Evolutionary conservation across 2,329 filamentous ascomycete species (phyloP).

Genomic region (Didymosphaeria variabile): DNA sequence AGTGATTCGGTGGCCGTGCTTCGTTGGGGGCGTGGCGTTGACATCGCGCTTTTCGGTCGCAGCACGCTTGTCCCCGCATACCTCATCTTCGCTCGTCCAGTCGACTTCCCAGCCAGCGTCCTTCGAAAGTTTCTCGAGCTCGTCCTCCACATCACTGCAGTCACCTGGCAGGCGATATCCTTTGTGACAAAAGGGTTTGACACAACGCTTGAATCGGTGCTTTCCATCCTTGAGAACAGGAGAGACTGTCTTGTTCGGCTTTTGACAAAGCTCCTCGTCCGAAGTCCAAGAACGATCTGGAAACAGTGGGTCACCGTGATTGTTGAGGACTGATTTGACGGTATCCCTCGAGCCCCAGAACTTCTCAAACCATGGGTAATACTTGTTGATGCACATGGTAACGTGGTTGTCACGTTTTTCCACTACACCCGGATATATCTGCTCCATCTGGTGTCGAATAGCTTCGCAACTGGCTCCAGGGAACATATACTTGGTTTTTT

Average conservation of each 20-base stretch:
- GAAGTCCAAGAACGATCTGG: constrained; percentile 1
- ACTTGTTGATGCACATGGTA: constrained; percentile 1
- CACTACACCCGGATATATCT: constrained; percentile 3
- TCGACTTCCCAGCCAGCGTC: constrained; percentile 4
- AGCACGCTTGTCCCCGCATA: background rate
- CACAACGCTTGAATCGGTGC: background rate
- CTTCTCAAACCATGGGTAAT: background rate
- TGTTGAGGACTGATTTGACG: background rate
- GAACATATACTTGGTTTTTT: constrained; percentile 9
- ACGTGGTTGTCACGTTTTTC: background rate
- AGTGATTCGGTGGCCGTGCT: background rate
- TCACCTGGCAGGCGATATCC: background rate
- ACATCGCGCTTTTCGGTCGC: background rate
- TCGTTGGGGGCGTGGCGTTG: background rate
- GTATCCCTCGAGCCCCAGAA: background rate
- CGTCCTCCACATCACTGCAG: constrained; percentile 12
- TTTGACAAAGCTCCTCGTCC: constrained; percentile 2
- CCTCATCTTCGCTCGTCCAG: constrained; percentile 6
- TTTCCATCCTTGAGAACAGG: background rate
- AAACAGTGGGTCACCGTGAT: background rate
- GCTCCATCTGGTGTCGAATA: constrained; percentile 2
- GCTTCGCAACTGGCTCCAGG: constrained; percentile 5
- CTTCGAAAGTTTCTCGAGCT: constrained; percentile 6
- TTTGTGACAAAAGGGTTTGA: constrained; percentile 1
- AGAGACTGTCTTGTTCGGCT: background rate